Evolutionary conservation across 23 red algal species (phyloP).

Genomic region (Gracilaria vermiculophylla): DNA sequence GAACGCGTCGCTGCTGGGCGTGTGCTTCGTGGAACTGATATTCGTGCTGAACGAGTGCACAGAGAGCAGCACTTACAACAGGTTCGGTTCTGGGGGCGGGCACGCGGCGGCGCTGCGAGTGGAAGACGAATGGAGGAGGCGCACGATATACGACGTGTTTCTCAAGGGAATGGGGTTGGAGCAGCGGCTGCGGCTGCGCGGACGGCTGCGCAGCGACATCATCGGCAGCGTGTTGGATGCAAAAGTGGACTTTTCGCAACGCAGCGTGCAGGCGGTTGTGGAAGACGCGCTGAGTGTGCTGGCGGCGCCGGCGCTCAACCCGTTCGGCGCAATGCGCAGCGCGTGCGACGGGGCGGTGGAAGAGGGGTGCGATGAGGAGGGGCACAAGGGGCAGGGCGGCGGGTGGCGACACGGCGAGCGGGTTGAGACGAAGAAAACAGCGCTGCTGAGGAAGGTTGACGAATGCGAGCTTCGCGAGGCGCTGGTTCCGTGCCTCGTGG

Average conservation of each 20-base stretch:
- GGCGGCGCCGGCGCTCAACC: neutral
- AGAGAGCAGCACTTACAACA: constrained; percentile 30
- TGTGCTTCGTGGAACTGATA: constrained; percentile 64
- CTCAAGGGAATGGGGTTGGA: constrained; percentile 35
- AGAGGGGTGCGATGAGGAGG: neutral
- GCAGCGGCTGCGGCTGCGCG: constrained; percentile 21
- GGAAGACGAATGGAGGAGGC: neutral
- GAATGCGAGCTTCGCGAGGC: constrained; percentile 43
- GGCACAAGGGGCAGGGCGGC: neutral
- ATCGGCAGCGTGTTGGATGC: constrained; percentile 42
- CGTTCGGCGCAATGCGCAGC: neutral
- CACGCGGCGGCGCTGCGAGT: neutral
- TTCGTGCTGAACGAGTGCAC: constrained; percentile 76
- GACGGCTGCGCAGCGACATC: constrained; percentile 46
- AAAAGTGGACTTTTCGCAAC: constrained; percentile 29
- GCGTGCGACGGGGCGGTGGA: neutral
- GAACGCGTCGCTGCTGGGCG: neutral
- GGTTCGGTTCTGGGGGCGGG: neutral
- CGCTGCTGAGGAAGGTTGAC: constrained; percentile 43
- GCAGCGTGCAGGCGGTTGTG: neutral
- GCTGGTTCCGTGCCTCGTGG: constrained; percentile 41
- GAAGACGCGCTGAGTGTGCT: constrained; percentile 31
- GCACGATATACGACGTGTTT: constrained; percentile 30
- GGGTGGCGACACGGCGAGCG: neutral
- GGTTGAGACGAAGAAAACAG: constrained; percentile 7